phyloP scores from a whole-genome alignment of 2,329 filamentous ascomycete species.

The Zasmidium angulare region DNA sequence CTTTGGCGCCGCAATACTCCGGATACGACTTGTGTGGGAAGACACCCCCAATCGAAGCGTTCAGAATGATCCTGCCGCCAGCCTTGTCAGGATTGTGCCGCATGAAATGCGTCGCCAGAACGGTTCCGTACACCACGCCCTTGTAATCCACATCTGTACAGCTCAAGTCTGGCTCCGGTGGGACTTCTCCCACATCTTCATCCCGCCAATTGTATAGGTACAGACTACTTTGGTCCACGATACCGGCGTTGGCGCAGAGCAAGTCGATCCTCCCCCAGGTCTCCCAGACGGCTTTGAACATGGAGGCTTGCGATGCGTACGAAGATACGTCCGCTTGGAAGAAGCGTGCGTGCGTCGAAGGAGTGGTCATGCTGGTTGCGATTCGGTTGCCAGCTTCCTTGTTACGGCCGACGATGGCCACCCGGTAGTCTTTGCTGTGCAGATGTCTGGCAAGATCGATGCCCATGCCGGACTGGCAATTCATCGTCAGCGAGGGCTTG shows the following conservation, averaged over 20 bases:
- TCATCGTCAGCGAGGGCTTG: background rate
- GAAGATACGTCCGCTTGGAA: conserved; percentile 47
- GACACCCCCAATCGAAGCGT: conserved; percentile 17
- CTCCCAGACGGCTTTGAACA: conserved; percentile 46
- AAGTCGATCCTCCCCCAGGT: conserved; percentile 51
- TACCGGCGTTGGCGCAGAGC: conserved; percentile 53
- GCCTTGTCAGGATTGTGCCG: conserved; percentile 34
- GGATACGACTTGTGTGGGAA: conserved; percentile 19
- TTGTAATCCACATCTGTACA: conserved; percentile 55
- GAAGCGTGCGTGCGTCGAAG: conserved; percentile 40
- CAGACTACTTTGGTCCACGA: conserved; percentile 47
- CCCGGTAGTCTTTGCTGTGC: conserved; percentile 36
- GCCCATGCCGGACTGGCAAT: conserved; percentile 45
- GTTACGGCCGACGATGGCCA: conserved; percentile 44
- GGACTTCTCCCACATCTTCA: conserved; percentile 33
- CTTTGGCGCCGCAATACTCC: conserved; percentile 44
- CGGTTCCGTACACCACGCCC: conserved; percentile 41
- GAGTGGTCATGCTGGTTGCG: conserved; percentile 31
- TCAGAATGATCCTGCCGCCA: conserved; percentile 21
- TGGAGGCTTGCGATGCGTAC: conserved; percentile 46
- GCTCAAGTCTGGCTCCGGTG: conserved; percentile 45
- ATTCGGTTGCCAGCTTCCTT: conserved; percentile 33
- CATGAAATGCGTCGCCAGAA: conserved; percentile 22
- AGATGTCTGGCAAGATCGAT: conserved; percentile 43
- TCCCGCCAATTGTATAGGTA: conserved; percentile 38